Base-by-base conservation (phyloP, 495 filamentous ascomycete species). In the Aeminium ludgeri region DNA sequence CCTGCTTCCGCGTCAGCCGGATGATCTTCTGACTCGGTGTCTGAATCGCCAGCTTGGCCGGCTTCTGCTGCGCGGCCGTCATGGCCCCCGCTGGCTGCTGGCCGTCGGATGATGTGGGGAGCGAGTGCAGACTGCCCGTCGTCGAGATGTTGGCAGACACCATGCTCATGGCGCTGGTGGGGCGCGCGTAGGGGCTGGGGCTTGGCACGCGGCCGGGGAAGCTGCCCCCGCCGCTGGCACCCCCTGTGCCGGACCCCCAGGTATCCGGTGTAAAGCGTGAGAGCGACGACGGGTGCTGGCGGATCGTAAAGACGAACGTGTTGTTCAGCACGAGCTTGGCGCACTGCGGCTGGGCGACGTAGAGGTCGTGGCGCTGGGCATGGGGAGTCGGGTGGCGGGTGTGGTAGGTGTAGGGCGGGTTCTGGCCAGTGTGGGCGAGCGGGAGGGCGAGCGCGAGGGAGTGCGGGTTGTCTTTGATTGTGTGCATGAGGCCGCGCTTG, bases 21-120 rank as follows among this genome's bases (percentile, higher is more conserved):
- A 96, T 64, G 46, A 97, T 94, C 63, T 95, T 97, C 35, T 91
- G 91, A n/a, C 77, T 78, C 0, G 89, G 89, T 2, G 82, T 81
- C 60, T 97, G 89, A 30, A 97, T 89, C 0, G 89, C 89, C 18
- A 97, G 60, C 57, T 97, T 97, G 10, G 91, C 89, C 3, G 91
- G 86, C 58, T 97, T 97, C 42, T 75, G 75, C 11, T 67, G 62
- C 34, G 40, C 33, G 17, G 35, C 34, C 10, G 39, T 53, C 51
- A 48, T 46, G 20, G 5, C 40, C 34, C 28, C 16, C 15, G 23
- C 16, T 11, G 19, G 12, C 19, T 3, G 43, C 50, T 10, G 52
- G 41, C 10, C 41, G 20, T 6, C 13, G 12, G 10, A 12, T 7
- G 34, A 38, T 8, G 3, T 10, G 10, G 25, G 1, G 13, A 25